Evolutionary conservation across 805 yeast genomes (phyloP).

Genomic region (Metschnikowia bowlesiae): DNA sequence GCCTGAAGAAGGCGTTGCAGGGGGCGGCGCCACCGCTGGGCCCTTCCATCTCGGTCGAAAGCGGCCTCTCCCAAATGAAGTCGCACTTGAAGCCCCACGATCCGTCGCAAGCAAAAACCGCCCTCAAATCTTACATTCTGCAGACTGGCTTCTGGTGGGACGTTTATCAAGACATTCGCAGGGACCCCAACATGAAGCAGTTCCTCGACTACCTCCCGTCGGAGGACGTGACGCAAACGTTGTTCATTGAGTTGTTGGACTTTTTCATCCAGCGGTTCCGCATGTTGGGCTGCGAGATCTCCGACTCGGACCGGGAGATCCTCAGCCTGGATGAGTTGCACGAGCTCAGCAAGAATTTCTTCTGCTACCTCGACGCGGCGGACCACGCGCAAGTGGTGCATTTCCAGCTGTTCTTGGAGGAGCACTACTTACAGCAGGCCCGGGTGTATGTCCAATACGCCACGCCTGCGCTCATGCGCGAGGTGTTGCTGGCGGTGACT

Average conservation of each 20-base stretch:
- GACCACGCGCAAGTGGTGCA: conserved; percentile 8
- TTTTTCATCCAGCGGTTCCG: conserved; percentile 10
- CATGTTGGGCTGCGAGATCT: conserved; percentile 6
- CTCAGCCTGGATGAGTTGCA: conserved; percentile 9
- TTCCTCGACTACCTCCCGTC: conserved; percentile 11
- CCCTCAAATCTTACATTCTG: not conserved
- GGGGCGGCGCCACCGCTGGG: not conserved
- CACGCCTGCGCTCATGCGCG: conserved; percentile 5
- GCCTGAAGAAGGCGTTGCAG: not conserved
- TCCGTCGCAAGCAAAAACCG: not conserved
- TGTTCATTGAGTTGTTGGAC: conserved; percentile 9
- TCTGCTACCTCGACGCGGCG: conserved; percentile 4
- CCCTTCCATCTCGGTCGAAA: not conserved
- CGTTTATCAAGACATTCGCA: conserved; percentile 14
- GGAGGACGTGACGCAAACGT: conserved; percentile 4
- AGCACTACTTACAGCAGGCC: conserved; percentile 3
- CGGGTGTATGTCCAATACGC: not conserved
- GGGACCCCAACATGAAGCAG: conserved; percentile 1
- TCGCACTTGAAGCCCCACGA: not conserved
- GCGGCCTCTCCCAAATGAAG: not conserved
- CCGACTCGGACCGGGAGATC: conserved; percentile 1
- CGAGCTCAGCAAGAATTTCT: conserved; percentile 8
- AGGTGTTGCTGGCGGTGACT: conserved; percentile 5
- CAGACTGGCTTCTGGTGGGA: conserved; percentile 11
- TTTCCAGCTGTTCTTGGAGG: conserved; percentile 3